These are phyloP conservation scores for Exutisphaerella laricina DNA, from an alignment of 2,329 filamentous ascomycete genomes.

Conservation along the genomic window DNA sequence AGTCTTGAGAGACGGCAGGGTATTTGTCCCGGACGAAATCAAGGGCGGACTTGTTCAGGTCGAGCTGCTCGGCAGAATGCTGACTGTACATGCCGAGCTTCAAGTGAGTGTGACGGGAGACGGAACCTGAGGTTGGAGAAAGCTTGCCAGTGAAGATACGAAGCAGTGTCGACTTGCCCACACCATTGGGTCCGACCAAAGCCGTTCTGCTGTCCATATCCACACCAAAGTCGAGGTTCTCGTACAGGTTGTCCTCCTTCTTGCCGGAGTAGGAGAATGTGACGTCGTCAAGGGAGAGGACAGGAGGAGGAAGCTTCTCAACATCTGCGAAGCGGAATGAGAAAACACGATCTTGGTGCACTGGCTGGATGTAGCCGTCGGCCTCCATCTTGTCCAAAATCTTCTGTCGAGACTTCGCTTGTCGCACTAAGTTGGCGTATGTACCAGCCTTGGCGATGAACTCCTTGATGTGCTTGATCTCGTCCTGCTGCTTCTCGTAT, in stretches of 20 bases:
- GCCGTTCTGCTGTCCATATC: constrained; percentile 99
- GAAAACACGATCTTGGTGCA: constrained; percentile 79
- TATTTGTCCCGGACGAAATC: constrained; percentile 99
- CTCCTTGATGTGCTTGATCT: constrained; percentile 99
- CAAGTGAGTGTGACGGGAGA: constrained; percentile 92
- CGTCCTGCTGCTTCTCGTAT: constrained; percentile 97
- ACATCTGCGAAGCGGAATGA: constrained; percentile 98
- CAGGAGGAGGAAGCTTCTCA: constrained; percentile 97
- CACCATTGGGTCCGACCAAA: constrained; percentile 96
- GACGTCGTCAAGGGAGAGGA: constrained; percentile 92
- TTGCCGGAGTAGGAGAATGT: constrained; percentile 97
- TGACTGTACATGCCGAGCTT: constrained; percentile 98
- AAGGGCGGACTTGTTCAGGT: constrained; percentile 93
- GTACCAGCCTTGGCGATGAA: constrained; percentile 99
- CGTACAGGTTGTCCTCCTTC: constrained; percentile 84
- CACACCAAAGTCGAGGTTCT: constrained; percentile 94
- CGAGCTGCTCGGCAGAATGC: constrained; percentile 97
- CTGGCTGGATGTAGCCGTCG: constrained; percentile 94
- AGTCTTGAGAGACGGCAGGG: constrained; percentile 80
- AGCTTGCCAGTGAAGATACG: constrained; percentile 96
- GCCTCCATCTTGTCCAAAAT: constrained; percentile 99
- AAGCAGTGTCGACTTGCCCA: constrained; percentile 94
- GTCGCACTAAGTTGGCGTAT: constrained; percentile 97
- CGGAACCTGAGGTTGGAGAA: constrained; percentile 71
- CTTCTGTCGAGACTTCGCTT: constrained; percentile 99